These are phyloP conservation scores for Alternaria sp. DNA, from an alignment of 2,329 filamentous ascomycete species.

Conservation along the genomic window DNA sequence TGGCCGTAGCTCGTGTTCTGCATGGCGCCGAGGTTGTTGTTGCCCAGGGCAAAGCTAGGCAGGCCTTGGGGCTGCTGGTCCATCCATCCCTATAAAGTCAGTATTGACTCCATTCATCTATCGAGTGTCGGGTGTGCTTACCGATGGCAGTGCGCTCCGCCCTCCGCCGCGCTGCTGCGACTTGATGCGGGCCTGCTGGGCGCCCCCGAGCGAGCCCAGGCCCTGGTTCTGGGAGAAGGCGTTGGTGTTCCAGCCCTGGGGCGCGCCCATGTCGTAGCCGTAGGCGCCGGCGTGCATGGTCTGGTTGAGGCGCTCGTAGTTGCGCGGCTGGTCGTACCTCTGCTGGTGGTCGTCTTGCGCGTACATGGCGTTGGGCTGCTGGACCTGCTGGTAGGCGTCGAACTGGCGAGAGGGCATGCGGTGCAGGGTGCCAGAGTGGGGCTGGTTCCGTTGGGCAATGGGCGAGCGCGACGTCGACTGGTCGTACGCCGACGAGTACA, in stretches of 20 bases:
- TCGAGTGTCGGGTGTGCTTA: constrained; percentile 57
- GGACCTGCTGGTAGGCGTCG: constrained; percentile 73
- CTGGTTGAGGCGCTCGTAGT: constrained; percentile 65
- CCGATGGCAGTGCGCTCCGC: constrained; percentile 70
- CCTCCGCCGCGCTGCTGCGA: constrained; percentile 59
- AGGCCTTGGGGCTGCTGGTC: constrained; percentile 55
- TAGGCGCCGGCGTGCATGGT: constrained; percentile 66
- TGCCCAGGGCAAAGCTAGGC: constrained; percentile 51
- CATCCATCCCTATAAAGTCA: constrained; percentile 64
- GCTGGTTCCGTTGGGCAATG: constrained; percentile 71
- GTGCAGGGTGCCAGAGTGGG: constrained; percentile 63
- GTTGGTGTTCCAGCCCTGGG: constrained; percentile 81
- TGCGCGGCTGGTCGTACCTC: constrained; percentile 57
- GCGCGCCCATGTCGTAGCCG: constrained; percentile 70
- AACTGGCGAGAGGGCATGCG: constrained; percentile 79
- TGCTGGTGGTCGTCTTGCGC: constrained; percentile 68
- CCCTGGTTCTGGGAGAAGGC: constrained; percentile 71
- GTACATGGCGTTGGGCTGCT: constrained; percentile 69
- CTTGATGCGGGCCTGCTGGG: constrained; percentile 62
- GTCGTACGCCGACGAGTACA: constrained; percentile 47
- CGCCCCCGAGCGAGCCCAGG: constrained; percentile 64
- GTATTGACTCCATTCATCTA: background rate
- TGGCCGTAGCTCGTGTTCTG: constrained; percentile 55
- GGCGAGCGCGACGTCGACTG: constrained; percentile 69
- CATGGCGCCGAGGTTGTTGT: constrained; percentile 37